These are phyloP conservation scores for Neoboletus magnificus DNA, from an alignment of 768 basidiomycete species.

Conservation along the genomic window DNA sequence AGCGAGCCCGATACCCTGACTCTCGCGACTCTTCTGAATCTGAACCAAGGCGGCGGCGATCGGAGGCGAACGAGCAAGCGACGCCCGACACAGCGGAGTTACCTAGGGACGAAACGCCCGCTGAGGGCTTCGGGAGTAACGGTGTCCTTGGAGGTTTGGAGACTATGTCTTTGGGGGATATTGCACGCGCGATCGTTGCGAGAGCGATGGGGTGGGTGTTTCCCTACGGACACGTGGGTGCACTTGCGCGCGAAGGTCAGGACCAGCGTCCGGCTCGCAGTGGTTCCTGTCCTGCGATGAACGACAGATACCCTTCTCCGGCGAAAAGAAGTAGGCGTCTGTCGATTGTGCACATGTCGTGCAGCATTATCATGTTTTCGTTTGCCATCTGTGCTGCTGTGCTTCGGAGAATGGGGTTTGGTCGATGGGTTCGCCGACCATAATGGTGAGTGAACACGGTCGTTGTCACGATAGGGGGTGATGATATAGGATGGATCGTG, in stretches of 20 bases:
- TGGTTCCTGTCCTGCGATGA: background rate
- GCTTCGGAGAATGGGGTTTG: constrained; percentile 25
- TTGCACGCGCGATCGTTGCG: constrained; percentile 15
- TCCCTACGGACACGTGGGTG: constrained; percentile 13
- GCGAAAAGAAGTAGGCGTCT: constrained; percentile 4
- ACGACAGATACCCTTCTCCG: background rate
- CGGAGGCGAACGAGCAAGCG: background rate
- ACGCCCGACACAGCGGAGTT: background rate
- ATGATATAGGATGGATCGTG: background rate
- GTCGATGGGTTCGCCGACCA: constrained; percentile 20
- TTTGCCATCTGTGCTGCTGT: constrained; percentile 27
- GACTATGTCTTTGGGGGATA: constrained; percentile 4
- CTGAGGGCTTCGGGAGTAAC: background rate
- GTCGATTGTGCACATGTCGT: constrained; percentile 16
- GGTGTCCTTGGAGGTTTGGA: background rate
- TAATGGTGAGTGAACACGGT: constrained; percentile 12
- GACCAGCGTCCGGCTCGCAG: background rate
- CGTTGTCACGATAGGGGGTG: background rate
- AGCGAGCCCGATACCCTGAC: background rate
- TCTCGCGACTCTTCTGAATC: background rate
- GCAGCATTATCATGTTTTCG: constrained; percentile 24
- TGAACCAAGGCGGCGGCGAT: background rate
- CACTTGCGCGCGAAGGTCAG: background rate
- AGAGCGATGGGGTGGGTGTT: constrained; percentile 24
- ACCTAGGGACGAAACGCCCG: background rate